Percentiles rank a stretch among this genome's conserved stretches.
These are phyloP conservation scores for Litsea cubeba DNA, from an alignment of 164 flowering plant species.

Conservation along the genomic window DNA sequence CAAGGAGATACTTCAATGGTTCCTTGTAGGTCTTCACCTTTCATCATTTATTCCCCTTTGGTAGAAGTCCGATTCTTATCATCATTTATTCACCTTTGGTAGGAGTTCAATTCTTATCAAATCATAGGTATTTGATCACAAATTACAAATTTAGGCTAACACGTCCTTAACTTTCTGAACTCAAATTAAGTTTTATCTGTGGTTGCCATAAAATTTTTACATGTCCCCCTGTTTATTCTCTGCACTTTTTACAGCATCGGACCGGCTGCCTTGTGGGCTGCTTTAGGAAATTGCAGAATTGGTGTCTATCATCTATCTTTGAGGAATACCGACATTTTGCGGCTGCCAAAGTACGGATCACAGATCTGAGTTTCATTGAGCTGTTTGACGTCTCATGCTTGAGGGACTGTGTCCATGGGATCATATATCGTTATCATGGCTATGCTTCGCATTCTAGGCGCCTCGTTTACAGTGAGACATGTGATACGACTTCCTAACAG, in stretches of 20 bases:
- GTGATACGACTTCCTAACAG: not conserved
- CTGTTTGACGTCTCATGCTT: constrained; percentile 40
- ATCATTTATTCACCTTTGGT: too few species aligned
- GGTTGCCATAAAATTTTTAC: too few species aligned
- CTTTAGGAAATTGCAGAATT: constrained; percentile 71
- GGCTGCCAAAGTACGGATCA: constrained; percentile 50
- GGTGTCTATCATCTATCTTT: constrained; percentile 66
- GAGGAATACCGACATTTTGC: constrained; percentile 81
- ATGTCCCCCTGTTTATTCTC: not conserved
- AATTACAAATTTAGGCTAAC: too few species aligned
- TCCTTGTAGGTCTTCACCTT: too few species aligned
- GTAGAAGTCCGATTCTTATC: too few species aligned
- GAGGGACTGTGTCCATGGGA: constrained; percentile 51
- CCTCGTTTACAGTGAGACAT: constrained; percentile 12
- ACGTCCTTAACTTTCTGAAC: not conserved
- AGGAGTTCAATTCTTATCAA: too few species aligned
- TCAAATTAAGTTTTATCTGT: not conserved
- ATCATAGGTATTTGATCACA: too few species aligned
- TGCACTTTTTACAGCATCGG: constrained; percentile 56
- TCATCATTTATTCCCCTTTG: too few species aligned
- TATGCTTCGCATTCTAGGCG: constrained; percentile 53
- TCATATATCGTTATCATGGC: constrained; percentile 56
- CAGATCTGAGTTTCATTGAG: constrained; percentile 67
- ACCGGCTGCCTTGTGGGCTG: constrained; percentile 84
- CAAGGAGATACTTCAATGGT: too few species aligned